Evolutionary conservation across 805 yeast genomes (phyloP).

Genomic region (Wickerhamomyces queroliae): DNA sequence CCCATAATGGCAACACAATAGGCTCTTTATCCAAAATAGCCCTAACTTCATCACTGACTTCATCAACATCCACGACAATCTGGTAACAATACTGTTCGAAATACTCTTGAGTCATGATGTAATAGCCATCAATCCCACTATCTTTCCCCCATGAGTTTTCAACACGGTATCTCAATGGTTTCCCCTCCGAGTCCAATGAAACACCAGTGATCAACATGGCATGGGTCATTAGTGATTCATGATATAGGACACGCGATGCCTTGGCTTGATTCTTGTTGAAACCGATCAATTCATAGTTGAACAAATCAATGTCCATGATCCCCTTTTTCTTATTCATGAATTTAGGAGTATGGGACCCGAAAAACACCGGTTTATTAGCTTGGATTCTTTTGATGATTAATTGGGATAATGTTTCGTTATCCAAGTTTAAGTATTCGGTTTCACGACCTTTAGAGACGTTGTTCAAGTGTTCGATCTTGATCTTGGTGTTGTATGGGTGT

Average conservation of each 20-base stretch:
- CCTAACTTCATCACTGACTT: conserved; percentile 27
- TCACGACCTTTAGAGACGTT: conserved; percentile 67
- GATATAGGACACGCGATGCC: conserved; percentile 63
- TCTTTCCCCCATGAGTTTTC: conserved; percentile 78
- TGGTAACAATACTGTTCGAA: conserved; percentile 73
- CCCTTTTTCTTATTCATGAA: conserved; percentile 59
- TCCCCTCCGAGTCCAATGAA: conserved; percentile 56
- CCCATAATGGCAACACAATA: conserved; percentile 66
- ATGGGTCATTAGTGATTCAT: conserved; percentile 79
- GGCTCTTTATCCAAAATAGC: conserved; percentile 36
- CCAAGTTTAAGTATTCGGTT: conserved; percentile 66
- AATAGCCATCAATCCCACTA: conserved; percentile 61
- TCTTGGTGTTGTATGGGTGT: conserved; percentile 55
- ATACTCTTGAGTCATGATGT: conserved; percentile 67
- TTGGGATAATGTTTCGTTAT: conserved; percentile 49
- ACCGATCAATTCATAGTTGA: conserved; percentile 58
- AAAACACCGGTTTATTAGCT: conserved; percentile 75
- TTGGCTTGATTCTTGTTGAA: conserved; percentile 48
- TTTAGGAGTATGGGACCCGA: conserved; percentile 87
- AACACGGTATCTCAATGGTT: conserved; percentile 64
- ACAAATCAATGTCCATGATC: conserved; percentile 64
- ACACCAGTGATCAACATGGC: conserved; percentile 86
- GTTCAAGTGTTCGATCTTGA: conserved; percentile 69
- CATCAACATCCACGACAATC: conserved; percentile 53
- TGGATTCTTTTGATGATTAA: conserved; percentile 65